phyloP scores from a whole-genome alignment of 2,329 filamentous ascomycete genomes.

The Lithohypha guttulata region DNA sequence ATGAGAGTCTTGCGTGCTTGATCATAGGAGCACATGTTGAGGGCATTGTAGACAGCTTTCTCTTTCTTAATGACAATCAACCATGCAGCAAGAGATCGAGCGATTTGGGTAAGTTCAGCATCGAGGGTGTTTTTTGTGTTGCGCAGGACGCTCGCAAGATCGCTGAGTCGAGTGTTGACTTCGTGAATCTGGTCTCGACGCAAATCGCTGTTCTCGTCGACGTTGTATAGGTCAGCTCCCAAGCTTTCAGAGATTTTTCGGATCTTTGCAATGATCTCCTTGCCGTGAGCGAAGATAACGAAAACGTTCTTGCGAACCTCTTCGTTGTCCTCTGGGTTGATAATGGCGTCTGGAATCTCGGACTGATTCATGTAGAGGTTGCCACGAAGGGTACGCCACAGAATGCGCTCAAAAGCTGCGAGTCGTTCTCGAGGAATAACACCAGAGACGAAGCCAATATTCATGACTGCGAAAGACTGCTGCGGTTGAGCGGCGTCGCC shows the following conservation, averaged over 20 bases:
- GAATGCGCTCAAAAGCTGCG: conserved; percentile 88
- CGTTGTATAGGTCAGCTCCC: conserved; percentile 87
- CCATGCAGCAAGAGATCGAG: conserved; percentile 85
- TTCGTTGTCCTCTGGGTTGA: conserved; percentile 89
- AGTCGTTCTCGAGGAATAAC: conserved; percentile 90
- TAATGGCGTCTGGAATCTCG: conserved; percentile 85
- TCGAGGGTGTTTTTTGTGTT: conserved; percentile 94
- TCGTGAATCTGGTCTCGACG: conserved; percentile 93
- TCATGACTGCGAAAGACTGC: conserved; percentile 90
- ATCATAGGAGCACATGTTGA: conserved; percentile 96
- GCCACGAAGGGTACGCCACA: conserved; percentile 93
- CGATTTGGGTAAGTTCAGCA: conserved; percentile 86
- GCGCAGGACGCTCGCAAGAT: conserved; percentile 80
- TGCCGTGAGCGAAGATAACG: conserved; percentile 97
- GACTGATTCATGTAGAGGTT: conserved; percentile 99
- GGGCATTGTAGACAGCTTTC: conserved; percentile 90
- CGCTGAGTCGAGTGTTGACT: conserved; percentile 84
- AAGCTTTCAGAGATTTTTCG: conserved; percentile 97
- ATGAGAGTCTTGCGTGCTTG: conserved; percentile 91
- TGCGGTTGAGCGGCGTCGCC: conserved; percentile 52
- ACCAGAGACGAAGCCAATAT: conserved; percentile 95
- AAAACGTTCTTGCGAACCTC: conserved; percentile 94
- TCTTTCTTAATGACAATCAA: conserved; percentile 97
- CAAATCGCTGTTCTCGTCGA: conserved; percentile 94
- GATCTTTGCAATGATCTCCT: conserved; percentile 97